Base-by-base conservation (phyloP, 129 eudicot species). In the Artemisia argyi region DNA sequence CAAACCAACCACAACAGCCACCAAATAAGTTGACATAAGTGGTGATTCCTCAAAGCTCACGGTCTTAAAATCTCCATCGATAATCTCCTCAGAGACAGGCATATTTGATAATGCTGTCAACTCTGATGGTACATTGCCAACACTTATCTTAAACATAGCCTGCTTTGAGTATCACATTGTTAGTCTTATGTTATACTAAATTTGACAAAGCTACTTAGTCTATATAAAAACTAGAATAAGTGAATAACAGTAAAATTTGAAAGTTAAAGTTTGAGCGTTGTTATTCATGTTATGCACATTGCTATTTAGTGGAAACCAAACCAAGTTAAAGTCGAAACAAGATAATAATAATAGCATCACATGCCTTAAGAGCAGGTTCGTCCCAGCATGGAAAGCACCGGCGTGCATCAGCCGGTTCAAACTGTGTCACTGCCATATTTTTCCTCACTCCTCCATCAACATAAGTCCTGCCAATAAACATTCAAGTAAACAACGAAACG, bases 351-450 rank as follows among this genome's bases (percentile, higher is more conserved):
- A 39, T n/a, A n/a, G n/a, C 65, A 39, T 32, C 30, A 68, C 19
- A 50, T 75, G 72, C 85, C 87, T 83, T 86, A 30, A 81, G 76
- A 54, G 87, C 85, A 78, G 87, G 85, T 78, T 83, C 91, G 70
- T 86, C 91, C 85, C 87, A 86, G 63, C 87, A 83, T 3, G 87
- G 91, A 55, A 86, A 86, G 67, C 91, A 86, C 7, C 80, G 48
- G 4, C 85, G 83, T 20, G 85, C 91, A 73, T 83, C 91, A 49
- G 76, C 85, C 13, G 91, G 71, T 80, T 83, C 85, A 47, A 86
- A 86, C 65, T 77, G 87, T 28, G 87, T 86, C 65, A 75, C 72
- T 65, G 85, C 87, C 91, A 86, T 83, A 65, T 83, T 86, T 61
- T 83, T 83, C n/a, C n/a, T n/a, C n/a, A n/a, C n/a, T n/a, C n/a